Base-by-base conservation (phyloP, 805 yeast genomes). In the Pichia occidentalis region DNA sequence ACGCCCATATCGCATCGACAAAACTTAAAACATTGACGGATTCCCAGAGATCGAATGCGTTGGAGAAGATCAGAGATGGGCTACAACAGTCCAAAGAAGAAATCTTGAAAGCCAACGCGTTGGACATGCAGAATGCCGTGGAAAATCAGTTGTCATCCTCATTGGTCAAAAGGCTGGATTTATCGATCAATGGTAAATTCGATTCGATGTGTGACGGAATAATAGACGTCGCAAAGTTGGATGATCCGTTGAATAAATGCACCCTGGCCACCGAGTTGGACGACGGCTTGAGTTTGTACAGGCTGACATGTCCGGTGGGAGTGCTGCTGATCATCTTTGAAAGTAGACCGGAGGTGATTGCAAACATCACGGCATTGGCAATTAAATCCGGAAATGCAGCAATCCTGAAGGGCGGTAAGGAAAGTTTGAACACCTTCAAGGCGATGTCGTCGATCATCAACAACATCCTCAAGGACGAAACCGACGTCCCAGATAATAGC, bases 301-400 rank as follows among this genome's bases (percentile, higher is more conserved):
- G 95, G 54, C 71, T 90, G 10, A 81, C 95, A 5, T 84, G 95
- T 20, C 98, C 99, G 11, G 87, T 92, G 5, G 99, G 99, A 14
- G 97, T 86, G 0, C 61, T 92, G 31, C 67, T 92, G 44, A 87
- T 92, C 32, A 94, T 92, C 39, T 92, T 92, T 59, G 99, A 92
- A 62, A 77, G 95, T 22, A 75, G 99, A 54, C 99, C 99, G 26
- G 99, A 92, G 59, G 98, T 92, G 9, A 92, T 92, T 65, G 98
- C 98, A 38, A 94, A 92, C 57, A 92, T 92, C 53, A 82, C 96
- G 11, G 92, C 98, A 0, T 69, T 92, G 52, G 95, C 97, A 14
- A 80, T 92, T 57, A 92, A 94, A 60, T 86, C 96, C 2, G 97
- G 97, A 33, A 92, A 92, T 57, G 84, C 97, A 7, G 98, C 97